Conservation (phyloP, 108 stramenopile species). For the Nannochloropsis salina region DNA sequence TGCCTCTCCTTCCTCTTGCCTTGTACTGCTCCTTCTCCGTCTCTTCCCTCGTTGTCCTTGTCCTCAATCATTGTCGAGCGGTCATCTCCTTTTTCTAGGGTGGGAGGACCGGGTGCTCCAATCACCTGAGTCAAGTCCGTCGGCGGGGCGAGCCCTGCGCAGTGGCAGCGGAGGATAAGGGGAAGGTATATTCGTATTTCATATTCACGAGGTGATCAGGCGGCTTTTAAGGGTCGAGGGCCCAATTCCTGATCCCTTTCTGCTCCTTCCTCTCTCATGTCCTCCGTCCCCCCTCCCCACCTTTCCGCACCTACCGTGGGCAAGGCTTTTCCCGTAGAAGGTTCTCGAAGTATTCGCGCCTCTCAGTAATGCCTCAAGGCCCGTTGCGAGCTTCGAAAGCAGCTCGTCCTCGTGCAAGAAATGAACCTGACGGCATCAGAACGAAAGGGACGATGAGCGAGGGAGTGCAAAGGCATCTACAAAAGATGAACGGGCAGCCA, state of each 20-base stretch:
- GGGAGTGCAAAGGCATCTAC: not conserved
- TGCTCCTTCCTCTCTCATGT: not conserved
- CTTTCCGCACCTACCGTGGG: not conserved
- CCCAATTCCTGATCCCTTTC: not conserved
- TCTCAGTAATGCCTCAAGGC: constrained; percentile 31
- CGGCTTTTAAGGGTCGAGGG: no score
- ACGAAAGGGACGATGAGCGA: not conserved
- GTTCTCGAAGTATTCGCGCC: constrained; percentile 55
- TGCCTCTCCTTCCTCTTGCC: not conserved
- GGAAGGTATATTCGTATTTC: not conserved
- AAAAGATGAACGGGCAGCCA: no score
- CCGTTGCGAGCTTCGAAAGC: constrained; percentile 33
- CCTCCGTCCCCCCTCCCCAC: not conserved
- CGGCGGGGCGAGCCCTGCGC: constrained; percentile 18
- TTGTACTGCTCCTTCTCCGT: not conserved
- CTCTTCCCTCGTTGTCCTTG: not conserved
- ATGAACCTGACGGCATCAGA: constrained; percentile 47
- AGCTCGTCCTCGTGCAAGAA: constrained; percentile 76
- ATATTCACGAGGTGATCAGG: no score
- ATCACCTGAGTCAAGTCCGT: constrained; percentile 25
- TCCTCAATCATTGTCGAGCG: not conserved
- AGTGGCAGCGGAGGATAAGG: not conserved
- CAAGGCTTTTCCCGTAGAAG: constrained; percentile 44
- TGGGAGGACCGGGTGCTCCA: not conserved
- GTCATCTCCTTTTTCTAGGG: not conserved